A percentile compares a stretch with the other conserved stretches of the same genome.
phyloP scores from a whole-genome alignment of 2,329 filamentous ascomycete genomes.

The Endoconidiophora laricicola region DNA sequence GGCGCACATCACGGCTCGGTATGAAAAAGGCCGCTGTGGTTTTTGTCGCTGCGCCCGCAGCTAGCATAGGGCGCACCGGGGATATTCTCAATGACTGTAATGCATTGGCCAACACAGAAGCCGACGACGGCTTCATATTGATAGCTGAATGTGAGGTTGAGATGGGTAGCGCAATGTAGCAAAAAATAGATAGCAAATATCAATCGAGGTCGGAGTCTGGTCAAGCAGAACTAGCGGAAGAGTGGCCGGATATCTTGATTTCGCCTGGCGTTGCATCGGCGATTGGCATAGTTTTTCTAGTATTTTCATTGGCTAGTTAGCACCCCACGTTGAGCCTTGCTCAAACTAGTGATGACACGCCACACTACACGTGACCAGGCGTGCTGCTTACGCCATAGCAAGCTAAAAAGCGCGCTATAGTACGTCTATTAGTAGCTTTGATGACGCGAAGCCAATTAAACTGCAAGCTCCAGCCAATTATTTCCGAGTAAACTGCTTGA shows the following conservation, averaged over 20 bases:
- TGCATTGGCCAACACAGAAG: slow-evolving; percentile 32
- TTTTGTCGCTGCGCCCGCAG: slow-evolving; percentile 18
- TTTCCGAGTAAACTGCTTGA: no score
- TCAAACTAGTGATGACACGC: neutral
- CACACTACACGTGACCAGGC: slow-evolving; percentile 11
- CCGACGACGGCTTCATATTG: slow-evolving; percentile 30
- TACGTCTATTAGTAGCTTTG: neutral
- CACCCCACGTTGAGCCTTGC: slow-evolving; percentile 4
- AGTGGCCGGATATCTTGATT: neutral
- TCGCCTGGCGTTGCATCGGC: neutral
- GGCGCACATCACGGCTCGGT: slow-evolving; percentile 32
- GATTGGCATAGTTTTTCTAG: slow-evolving; percentile 2
- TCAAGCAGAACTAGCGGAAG: neutral
- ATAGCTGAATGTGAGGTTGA: slow-evolving; percentile 12
- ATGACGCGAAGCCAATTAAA: slow-evolving; percentile 12
- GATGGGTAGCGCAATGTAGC: neutral
- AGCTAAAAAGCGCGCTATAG: slow-evolving; percentile 1
- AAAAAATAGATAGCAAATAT: no score
- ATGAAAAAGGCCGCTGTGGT: slow-evolving; percentile 17
- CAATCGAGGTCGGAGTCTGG: neutral
- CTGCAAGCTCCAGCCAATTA: no score
- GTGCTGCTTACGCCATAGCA: slow-evolving; percentile 2
- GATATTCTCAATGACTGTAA: slow-evolving; percentile 33
- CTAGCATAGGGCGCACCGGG: slow-evolving; percentile 21
- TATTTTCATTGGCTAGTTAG: neutral